Percentiles rank a stretch among this genome's conserved stretches.
phyloP scores from a whole-genome alignment of 495 filamentous ascomycete species.

The Talaromyces trachyspermus region DNA sequence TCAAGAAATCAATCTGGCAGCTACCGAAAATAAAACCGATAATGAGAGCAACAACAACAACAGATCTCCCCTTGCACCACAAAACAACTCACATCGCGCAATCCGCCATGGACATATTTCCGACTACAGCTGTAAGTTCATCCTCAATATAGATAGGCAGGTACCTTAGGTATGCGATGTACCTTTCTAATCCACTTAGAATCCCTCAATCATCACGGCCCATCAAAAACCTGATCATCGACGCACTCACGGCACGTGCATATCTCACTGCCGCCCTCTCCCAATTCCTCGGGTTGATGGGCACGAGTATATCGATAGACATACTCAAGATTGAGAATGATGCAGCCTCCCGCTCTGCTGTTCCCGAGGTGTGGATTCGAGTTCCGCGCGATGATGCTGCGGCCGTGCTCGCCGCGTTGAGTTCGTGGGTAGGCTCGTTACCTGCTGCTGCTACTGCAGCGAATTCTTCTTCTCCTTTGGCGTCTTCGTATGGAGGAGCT shows the following conservation, averaged over 20 bases:
- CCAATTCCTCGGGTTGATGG: constrained; percentile 74
- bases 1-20: neutral
- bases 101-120: constrained; percentile 44
- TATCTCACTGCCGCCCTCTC: constrained; percentile 66
- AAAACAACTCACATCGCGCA: constrained; percentile 31
- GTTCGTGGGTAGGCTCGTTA: constrained; percentile 45
- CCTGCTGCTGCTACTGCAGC: no score
- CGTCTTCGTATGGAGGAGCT: neutral
- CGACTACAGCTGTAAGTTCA: constrained; percentile 36
- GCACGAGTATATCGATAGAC: constrained; percentile 71
- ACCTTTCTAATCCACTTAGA: constrained; percentile 11
- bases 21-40: constrained; percentile 7
- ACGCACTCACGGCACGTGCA: constrained; percentile 65
- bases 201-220: constrained; percentile 18
- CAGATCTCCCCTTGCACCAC: constrained; percentile 13
- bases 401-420: constrained; percentile 60
- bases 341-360: no score
- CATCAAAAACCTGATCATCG: constrained; percentile 38
- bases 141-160: no score
- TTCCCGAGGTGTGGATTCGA: constrained; percentile 57
- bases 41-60: constrained; percentile 28
- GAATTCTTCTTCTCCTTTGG: neutral
- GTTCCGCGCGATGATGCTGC: constrained; percentile 61
- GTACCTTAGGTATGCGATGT: no score
- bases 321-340: constrained; percentile 59